These are phyloP conservation scores for Geosmithia putterillii DNA, from an alignment of 2,329 filamentous ascomycete genomes.

Conservation along the genomic window DNA sequence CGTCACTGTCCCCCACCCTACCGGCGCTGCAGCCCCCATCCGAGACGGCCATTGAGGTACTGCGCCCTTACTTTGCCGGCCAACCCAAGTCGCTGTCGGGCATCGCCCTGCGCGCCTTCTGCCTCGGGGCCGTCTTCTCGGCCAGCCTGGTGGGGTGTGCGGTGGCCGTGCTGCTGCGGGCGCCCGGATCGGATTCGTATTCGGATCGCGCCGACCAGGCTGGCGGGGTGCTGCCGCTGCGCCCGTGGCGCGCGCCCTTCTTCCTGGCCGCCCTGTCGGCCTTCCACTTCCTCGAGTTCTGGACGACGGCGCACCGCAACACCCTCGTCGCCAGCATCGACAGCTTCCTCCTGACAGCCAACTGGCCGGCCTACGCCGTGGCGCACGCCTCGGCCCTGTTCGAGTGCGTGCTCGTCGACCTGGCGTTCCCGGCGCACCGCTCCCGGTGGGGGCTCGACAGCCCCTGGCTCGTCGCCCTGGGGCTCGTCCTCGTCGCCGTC, in stretches of 20 bases:
- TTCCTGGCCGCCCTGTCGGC: slow-evolving; percentile 58
- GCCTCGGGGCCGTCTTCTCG: slow-evolving; percentile 33
- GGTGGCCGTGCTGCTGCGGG: not conserved
- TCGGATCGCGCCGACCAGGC: not conserved
- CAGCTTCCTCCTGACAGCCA: slow-evolving; percentile 74
- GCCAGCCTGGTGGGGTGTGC: slow-evolving; percentile 18
- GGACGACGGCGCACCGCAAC: slow-evolving; percentile 76
- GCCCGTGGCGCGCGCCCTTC: slow-evolving; percentile 49
- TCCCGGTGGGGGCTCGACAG: slow-evolving; percentile 8
- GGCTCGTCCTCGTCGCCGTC: slow-evolving; percentile 32
- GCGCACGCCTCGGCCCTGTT: slow-evolving; percentile 65
- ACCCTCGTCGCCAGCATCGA: slow-evolving; percentile 57
- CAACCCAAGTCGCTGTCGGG: slow-evolving; percentile 45
- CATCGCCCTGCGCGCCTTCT: slow-evolving; percentile 45
- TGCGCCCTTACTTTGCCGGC: slow-evolving; percentile 26
- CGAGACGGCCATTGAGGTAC: slow-evolving; percentile 9
- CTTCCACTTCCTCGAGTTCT: slow-evolving; percentile 97
- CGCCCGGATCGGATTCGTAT: not conserved
- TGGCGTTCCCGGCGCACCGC: slow-evolving; percentile 33
- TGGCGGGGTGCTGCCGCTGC: slow-evolving; percentile 19
- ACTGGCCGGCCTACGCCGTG: slow-evolving; percentile 73
- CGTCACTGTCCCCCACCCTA: not conserved
- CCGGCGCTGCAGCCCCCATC: not conserved
- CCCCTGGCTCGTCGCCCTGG: slow-evolving; percentile 32
- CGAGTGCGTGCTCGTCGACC: slow-evolving; percentile 55